Percentiles rank a stretch among this genome's conserved stretches.
Evolutionary conservation across 305 asterid genomes (phyloP).

Genomic region (Galium porrigens): DNA sequence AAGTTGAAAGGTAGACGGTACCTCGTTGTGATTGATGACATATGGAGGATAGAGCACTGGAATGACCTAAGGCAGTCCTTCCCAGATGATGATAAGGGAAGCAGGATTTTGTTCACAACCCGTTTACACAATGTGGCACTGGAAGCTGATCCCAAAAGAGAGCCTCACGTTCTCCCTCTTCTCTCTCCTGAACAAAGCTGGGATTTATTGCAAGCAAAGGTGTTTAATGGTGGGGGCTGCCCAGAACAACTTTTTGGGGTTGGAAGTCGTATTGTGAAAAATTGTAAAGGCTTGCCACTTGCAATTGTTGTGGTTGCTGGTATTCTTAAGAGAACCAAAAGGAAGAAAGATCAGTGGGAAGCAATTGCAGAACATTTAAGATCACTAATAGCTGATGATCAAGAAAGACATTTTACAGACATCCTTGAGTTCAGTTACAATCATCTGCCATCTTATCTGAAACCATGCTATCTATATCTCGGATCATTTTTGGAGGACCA

Average conservation of each 20-base stretch:
- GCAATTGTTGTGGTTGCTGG: no score
- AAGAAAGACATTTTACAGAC: conserved; percentile 3
- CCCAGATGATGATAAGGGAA: conserved; percentile 6
- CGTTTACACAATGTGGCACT: not conserved
- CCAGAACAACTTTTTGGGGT: not conserved
- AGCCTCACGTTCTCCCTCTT: not conserved
- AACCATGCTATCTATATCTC: conserved; percentile 26
- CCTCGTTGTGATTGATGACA: conserved; percentile 12
- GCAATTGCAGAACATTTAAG: conserved; percentile 10
- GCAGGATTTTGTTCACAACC: conserved; percentile 9
- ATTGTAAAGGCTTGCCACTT: no score
- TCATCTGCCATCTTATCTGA: conserved; percentile 17
- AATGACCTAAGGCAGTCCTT: not conserved
- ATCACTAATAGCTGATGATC: not conserved
- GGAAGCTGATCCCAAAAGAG: not conserved
- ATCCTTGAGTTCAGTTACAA: conserved; percentile 20
- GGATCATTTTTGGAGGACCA: conserved; percentile 18
- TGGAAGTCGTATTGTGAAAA: no score
- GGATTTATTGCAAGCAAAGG: conserved; percentile 8
- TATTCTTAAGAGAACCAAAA: conserved; percentile 3
- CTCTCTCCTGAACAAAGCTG: conserved; percentile 13
- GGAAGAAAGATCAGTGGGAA: conserved; percentile 11
- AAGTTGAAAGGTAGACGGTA: not conserved
- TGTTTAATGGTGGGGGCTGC: not conserved
- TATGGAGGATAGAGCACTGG: conserved; percentile 8